Conservation (phyloP, 2,329 filamentous ascomycete genomes). For the Lecanicillium sp. region DNA sequence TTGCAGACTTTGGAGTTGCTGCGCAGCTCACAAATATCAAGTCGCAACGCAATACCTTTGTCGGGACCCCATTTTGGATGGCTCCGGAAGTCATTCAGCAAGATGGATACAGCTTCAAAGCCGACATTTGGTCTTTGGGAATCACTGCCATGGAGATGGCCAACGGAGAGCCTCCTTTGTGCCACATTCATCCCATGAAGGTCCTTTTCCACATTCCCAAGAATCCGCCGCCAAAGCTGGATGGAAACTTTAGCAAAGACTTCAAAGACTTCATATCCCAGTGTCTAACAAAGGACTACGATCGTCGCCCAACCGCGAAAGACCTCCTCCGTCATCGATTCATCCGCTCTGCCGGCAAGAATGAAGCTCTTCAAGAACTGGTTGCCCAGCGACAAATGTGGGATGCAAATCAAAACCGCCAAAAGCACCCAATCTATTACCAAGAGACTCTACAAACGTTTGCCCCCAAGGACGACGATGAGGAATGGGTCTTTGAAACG, state of each 20-base stretch:
- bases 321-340: conserved; percentile 85
- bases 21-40: conserved; percentile 97
- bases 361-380: conserved; percentile 80
- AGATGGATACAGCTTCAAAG: conserved; percentile 75
- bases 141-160: conserved; percentile 89
- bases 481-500: conserved; percentile 95
- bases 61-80: conserved; percentile 97
- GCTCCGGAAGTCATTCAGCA: conserved; percentile 91
- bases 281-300: conserved; percentile 87
- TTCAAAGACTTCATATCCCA: conserved; percentile 91
- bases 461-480: conserved; percentile 57
- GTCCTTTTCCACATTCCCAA: conserved; percentile 88
- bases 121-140: conserved; percentile 87
- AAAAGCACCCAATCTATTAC: conserved; percentile 74
- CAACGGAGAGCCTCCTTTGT: conserved; percentile 80
- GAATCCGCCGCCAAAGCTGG: conserved; percentile 72
- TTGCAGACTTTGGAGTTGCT: conserved; percentile 95
- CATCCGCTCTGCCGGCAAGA: conserved; percentile 76
- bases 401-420: conserved; percentile 63
- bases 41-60: conserved; percentile 93
- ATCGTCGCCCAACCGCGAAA: conserved; percentile 73
- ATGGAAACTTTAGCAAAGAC: conserved; percentile 78
- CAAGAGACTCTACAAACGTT: conserved; percentile 81
- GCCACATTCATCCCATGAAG: conserved; percentile 85
- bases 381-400: conserved; percentile 76